These are phyloP conservation scores for Aspergillus steynii DNA, from an alignment of 495 filamentous ascomycete genomes.

Conservation along the genomic window DNA sequence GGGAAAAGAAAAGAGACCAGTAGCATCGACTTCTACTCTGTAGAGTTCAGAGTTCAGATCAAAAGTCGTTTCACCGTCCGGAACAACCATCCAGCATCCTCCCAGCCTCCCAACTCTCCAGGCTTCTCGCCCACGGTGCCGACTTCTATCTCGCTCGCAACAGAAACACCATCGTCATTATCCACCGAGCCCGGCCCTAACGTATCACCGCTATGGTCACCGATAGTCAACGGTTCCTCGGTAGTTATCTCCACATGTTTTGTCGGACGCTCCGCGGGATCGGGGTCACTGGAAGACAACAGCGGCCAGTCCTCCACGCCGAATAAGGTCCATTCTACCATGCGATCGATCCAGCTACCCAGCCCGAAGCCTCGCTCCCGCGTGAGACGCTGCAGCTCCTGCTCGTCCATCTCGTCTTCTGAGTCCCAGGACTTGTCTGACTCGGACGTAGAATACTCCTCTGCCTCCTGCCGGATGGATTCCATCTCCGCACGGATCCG, in stretches of 20 bases:
- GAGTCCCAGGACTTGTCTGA: conserved; percentile 25
- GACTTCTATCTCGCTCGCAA: conserved; percentile 25
- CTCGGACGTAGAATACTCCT: conserved; percentile 11
- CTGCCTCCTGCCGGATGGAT: conserved; percentile 27
- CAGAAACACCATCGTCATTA: conserved; percentile 31
- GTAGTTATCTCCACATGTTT: background rate
- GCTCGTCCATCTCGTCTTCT: conserved; percentile 46
- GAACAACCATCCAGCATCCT: conserved; percentile 83
- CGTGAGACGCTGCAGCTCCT: conserved; percentile 44
- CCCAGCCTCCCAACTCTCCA: conserved; percentile 63
- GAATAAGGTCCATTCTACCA: conserved; percentile 78
- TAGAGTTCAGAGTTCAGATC: conserved; percentile 39
- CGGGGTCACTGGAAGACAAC: conserved; percentile 9
- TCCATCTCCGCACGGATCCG: conserved; percentile 46
- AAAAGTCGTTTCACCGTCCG: conserved; percentile 73
- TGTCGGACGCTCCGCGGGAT: background rate
- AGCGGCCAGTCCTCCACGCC: conserved; percentile 61
- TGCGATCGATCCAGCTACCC: conserved; percentile 71
- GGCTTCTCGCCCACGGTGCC: conserved; percentile 37
- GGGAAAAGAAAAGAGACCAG: background rate
- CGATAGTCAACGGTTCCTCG: background rate
- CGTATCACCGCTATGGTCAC: conserved; percentile 27
- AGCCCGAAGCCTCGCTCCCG: conserved; percentile 64
- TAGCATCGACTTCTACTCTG: background rate
- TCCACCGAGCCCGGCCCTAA: conserved; percentile 11